Evolutionary conservation across 176 grass and related monocot genomes (phyloP), one percentile per base, ranked within the genome.

Genomic region (Phragmites australis): DNA sequence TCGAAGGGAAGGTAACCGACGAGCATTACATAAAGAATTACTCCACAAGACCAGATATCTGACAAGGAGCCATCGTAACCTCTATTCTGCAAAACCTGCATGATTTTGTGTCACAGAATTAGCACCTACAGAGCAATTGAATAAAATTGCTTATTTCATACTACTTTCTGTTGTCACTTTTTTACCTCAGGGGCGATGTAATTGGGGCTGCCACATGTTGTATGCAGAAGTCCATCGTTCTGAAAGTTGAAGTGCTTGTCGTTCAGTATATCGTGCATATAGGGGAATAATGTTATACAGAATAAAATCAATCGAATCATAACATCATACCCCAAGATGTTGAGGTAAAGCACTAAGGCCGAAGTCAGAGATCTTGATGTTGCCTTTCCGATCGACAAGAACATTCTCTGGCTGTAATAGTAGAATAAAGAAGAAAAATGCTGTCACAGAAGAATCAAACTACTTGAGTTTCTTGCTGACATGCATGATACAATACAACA

Each of bases 151-250:
- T 81, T 68, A 16, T 42, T 60, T 50, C 41, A 5, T 17, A 69
- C 16, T 51, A 43, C 4, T 67, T 47, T 58, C 77, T 42, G 22
- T 3, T 51, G 6, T 50, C 9, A 9, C 6, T 65, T 54, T 37
- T n/a, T 64, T 84, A 89, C 89, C 93, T 96, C 93, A 56, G 93
- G 93, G 15, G 93, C 93, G 68, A 96, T 92, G 69, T 96, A 96
- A 70, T 92, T 96, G 58, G 93, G 93, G 79, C 93, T 96, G 47
- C 93, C 93, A 75, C 93, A 96, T 65, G 90, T 96, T 44, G 93
- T 96, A 60, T 96, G 93, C 75, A 96, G 56, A 61, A 96, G 79
- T 59, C 90, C 93, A 79, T 96, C 93, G 71, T 85, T 92, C 93
- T 96, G 78, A 86, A 87, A 76, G 63, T 41, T 18, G 8, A 29